Evolutionary conservation across 352 stramenopile genomes (phyloP).

Genomic region (Nothophytophthora sp.): DNA sequence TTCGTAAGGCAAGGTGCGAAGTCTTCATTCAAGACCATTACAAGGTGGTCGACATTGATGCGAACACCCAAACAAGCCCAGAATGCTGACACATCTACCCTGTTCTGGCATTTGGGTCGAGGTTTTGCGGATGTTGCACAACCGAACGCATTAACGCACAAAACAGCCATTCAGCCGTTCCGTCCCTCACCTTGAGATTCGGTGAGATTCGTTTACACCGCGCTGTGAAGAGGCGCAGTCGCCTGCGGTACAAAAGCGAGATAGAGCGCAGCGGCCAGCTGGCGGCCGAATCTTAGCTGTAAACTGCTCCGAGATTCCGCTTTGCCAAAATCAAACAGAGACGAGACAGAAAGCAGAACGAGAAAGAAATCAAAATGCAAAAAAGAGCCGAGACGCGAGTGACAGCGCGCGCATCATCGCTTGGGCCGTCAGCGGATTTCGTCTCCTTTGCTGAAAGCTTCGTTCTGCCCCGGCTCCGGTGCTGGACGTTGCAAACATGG

Average conservation of each 20-base stretch:
- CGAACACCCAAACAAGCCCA: too few relatives aligned
- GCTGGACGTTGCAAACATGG: too few relatives aligned
- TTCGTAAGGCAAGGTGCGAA: background rate
- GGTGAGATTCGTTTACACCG: constrained; percentile 7
- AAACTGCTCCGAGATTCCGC: too few relatives aligned
- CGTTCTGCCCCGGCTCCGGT: too few relatives aligned
- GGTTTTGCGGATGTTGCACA: background rate
- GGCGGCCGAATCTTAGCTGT: background rate
- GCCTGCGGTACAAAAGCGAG: background rate
- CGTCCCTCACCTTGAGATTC: constrained; percentile 5
- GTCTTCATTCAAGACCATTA: background rate
- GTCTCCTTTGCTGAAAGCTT: too few relatives aligned
- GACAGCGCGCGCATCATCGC: too few relatives aligned
- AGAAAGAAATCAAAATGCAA: too few relatives aligned
- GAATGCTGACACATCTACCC: too few relatives aligned
- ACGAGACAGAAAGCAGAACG: too few relatives aligned
- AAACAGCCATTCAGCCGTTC: background rate
- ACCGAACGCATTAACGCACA: too few relatives aligned
- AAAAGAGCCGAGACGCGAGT: background rate
- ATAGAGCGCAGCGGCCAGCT: background rate
- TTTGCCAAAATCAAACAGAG: too few relatives aligned
- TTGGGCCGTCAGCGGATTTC: too few relatives aligned
- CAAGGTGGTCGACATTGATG: background rate
- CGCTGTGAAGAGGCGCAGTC: background rate
- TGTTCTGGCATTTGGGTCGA: background rate